Evolutionary conservation across 169 alveolate genomes (phyloP), one percentile per base, ranked within the genome.

Genomic region (Theileria annulata): DNA sequence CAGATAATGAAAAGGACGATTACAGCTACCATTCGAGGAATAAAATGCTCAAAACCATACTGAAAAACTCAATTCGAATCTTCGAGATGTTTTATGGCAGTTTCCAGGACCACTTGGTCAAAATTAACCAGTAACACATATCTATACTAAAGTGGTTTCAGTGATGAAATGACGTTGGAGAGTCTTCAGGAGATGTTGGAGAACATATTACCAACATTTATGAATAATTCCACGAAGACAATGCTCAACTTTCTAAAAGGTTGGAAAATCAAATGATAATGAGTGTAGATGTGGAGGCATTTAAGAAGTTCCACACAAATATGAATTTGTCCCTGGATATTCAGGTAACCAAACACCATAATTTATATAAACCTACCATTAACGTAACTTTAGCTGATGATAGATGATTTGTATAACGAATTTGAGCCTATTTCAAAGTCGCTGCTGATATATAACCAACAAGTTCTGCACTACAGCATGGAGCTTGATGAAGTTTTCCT

Each of bases 21-120:
- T 82, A 75, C 71, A 82, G 89, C 69, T 79, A 77, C 37, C 72
- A 74, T 51, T 82, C 86, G 80, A 69, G 79, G 62, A 71, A 82
- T 35, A 51, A 60, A 4, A 75, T 82, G 35, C 74, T 68, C 0
- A 82, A 82, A 66, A 73, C 77, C 8, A 75, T 82, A 9, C 71
- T 82, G 33, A 72, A 69, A 8, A 75, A 82, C 48, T 64, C 86
- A 37, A 82, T 66, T 12, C 67, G 51, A 56, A 51, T 82, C 6
- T 82, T 82, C 33, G 86, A 82, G 69, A 63, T 82, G 59, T 31
- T 82, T 21, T 59, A 82, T 42, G 89, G 89, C 33, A 75, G 74
- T 3, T 35, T 82, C 42, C n/a, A n/a, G 3, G 81, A 63, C 0
- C 37, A 48, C 0, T 48, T 82, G 17, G 35, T 17, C 19, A 51